Conservation (phyloP, 2,329 filamentous ascomycete genomes). For the Apiospora pterosperma region DNA sequence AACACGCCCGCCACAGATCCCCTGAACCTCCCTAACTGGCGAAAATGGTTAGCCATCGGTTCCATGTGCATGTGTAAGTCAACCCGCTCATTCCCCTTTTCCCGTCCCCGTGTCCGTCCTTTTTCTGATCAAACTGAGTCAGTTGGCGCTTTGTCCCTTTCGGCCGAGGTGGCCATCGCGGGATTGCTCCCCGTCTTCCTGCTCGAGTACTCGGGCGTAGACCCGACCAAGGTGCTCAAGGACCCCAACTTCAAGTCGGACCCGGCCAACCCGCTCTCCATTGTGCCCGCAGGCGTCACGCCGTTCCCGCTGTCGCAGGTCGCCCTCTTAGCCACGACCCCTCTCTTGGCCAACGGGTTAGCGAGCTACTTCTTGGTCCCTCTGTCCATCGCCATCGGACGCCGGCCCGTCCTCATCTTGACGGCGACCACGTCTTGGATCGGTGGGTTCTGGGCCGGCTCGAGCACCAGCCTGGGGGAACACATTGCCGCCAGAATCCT, state of each 20-base stretch:
- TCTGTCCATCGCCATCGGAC: conserved; percentile 32
- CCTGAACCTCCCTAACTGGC: conserved; percentile 26
- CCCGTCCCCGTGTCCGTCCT: neutral
- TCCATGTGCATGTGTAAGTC: conserved; percentile 27
- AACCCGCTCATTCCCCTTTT: neutral
- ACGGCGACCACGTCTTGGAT: conserved; percentile 29
- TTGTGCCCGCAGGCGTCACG: conserved; percentile 25
- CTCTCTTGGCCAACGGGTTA: conserved; percentile 31
- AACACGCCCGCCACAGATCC: conserved; percentile 19
- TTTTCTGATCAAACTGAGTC: neutral
- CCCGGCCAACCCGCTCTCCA: conserved; percentile 17
- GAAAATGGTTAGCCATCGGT: conserved; percentile 27
- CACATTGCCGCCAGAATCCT: conserved; percentile 31
- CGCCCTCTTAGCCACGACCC: conserved; percentile 29
- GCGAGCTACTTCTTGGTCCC: conserved; percentile 34
- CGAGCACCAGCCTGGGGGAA: conserved; percentile 24
- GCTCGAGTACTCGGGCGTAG: conserved; percentile 31
- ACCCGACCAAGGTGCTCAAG: conserved; percentile 25
- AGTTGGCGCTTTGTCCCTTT: conserved; percentile 26
- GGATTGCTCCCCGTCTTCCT: conserved; percentile 30
- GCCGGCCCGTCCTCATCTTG: conserved; percentile 32
- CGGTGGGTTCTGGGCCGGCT: conserved; percentile 33
- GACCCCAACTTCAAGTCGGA: conserved; percentile 23
- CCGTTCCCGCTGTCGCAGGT: conserved; percentile 26
- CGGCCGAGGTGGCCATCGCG: conserved; percentile 25